phyloP scores from a whole-genome alignment of 2,329 filamentous ascomycete genomes.

The Purpureocillium takamizusanense region DNA sequence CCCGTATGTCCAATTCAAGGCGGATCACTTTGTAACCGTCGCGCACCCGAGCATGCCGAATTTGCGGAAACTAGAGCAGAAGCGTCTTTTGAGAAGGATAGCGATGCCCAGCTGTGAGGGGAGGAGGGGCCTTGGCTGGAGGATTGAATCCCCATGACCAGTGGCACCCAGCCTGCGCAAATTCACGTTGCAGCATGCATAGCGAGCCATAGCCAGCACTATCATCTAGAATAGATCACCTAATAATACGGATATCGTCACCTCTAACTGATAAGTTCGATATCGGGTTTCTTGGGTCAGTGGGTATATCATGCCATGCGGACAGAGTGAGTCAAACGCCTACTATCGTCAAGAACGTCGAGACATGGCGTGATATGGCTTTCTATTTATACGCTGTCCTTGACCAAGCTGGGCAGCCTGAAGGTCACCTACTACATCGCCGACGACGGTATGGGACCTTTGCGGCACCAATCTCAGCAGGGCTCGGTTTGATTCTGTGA shows the following conservation, averaged over 20 bases:
- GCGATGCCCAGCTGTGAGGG: constrained; percentile 2
- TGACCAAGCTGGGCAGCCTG: too few relatives aligned
- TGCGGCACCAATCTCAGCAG: too few relatives aligned
- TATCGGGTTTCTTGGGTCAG: neutral
- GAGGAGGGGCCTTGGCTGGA: neutral
- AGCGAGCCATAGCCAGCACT: constrained; percentile 7
- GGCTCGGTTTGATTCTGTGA: too few relatives aligned
- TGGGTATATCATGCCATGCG: neutral
- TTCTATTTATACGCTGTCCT: too few relatives aligned
- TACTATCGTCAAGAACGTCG: too few relatives aligned
- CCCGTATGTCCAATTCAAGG: neutral
- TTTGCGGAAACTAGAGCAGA: neutral
- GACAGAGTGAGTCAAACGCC: too few relatives aligned
- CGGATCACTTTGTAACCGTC: neutral
- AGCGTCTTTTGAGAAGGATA: neutral
- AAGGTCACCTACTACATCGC: too few relatives aligned
- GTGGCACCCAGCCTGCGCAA: neutral
- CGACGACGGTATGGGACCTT: too few relatives aligned
- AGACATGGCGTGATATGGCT: too few relatives aligned
- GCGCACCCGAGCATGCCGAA: too few relatives aligned
- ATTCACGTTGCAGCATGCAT: constrained; percentile 9
- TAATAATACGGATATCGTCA: constrained; percentile 9
- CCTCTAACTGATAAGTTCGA: too few relatives aligned
- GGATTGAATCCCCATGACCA: too few relatives aligned
- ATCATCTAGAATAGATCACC: constrained; percentile 2